These are phyloP conservation scores for Byssochlamys sp. DNA, from an alignment of 2,329 filamentous ascomycete genomes.

Conservation along the genomic window DNA sequence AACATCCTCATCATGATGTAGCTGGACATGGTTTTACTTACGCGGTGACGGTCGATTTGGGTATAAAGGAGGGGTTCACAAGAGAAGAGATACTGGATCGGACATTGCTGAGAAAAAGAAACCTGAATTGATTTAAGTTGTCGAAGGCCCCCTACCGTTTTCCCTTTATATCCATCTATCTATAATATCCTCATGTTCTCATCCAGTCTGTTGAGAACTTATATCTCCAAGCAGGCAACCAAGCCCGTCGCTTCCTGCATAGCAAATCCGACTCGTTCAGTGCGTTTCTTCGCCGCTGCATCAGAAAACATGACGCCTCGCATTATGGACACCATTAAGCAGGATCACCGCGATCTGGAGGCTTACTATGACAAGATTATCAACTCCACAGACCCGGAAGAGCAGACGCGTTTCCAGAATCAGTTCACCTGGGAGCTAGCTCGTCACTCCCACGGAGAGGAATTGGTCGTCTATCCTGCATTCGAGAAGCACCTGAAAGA, in stretches of 20 bases:
- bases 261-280: background rate
- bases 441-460: slow-evolving; percentile 44
- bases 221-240: background rate
- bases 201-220: background rate
- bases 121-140: background rate
- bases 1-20: background rate
- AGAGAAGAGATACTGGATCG: background rate
- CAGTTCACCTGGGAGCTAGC: slow-evolving; percentile 46
- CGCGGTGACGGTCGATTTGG: background rate
- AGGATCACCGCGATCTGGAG: slow-evolving; percentile 35
- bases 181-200: background rate
- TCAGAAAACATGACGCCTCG: slow-evolving; percentile 11
- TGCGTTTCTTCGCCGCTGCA: background rate
- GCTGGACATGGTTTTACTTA: background rate
- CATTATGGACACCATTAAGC: slow-evolving; percentile 30
- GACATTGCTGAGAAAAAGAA: background rate
- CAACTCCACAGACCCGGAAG: slow-evolving; percentile 32
- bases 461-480: slow-evolving; percentile 47
- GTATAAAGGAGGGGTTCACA: background rate
- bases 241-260: background rate
- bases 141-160: background rate
- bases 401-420: slow-evolving; percentile 39
- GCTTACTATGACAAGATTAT: slow-evolving; percentile 37
- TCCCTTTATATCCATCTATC: no score
- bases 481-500: slow-evolving; percentile 41